Percentiles rank a stretch among this genome's conserved stretches.
Conservation (phyloP, 345 rosid genomes). For the Gossypium rotundifolium region DNA sequence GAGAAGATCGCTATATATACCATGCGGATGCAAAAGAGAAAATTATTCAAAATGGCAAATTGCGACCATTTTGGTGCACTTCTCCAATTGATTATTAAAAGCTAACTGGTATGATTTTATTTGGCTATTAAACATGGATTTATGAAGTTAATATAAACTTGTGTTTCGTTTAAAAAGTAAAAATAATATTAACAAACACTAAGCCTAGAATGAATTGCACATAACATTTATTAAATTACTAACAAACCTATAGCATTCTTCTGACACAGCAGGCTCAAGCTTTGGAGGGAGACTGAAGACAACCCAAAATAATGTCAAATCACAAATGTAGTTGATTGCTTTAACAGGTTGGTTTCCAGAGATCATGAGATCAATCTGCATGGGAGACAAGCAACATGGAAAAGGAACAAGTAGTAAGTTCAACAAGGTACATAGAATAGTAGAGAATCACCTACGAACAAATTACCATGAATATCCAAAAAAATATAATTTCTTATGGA, state of each 20-base stretch:
- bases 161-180: neutral
- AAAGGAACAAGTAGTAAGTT: conserved; percentile 9
- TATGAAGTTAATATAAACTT: neutral
- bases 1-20: neutral
- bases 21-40: neutral
- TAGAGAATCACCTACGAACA: neutral
- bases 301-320: conserved; percentile 57
- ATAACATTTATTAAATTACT: conserved; percentile 7
- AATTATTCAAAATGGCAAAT: neutral
- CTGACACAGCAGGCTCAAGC: conserved; percentile 45
- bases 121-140: neutral
- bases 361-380: conserved; percentile 81
- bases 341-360: conserved; percentile 75
- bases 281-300: conserved; percentile 61
- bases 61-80: neutral
- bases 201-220: neutral
- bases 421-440: neutral
- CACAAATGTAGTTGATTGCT: conserved; percentile 50
- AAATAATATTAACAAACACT: neutral
- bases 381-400: conserved; percentile 15
- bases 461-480: neutral
- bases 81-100: neutral
- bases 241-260: conserved; percentile 52
- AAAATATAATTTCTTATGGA: conserved; percentile 7
- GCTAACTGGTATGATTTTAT: neutral